Percentiles rank a stretch among this genome's conserved stretches.
Evolutionary conservation across 495 filamentous ascomycete genomes (phyloP).

Genomic region (Geopyxis carbonaria): DNA sequence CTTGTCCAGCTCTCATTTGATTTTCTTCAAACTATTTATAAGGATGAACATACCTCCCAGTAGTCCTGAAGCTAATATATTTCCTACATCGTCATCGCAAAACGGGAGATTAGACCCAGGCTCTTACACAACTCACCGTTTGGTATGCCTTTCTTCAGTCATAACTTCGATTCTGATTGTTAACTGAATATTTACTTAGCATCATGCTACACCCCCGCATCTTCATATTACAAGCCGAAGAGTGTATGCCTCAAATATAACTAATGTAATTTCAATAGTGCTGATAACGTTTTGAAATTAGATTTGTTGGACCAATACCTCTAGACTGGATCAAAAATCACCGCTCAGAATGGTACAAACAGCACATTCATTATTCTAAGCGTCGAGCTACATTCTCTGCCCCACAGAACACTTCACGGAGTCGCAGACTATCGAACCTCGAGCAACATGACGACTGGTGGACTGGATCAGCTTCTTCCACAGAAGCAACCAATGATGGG

Average conservation of each 20-base stretch:
- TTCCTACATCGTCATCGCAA: background rate
- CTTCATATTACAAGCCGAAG: slow-evolving; percentile 22
- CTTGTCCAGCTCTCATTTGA: no score
- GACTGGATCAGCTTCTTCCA: no score
- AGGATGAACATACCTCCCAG: no score
- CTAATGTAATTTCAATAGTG: no score
- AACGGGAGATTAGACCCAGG: slow-evolving; percentile 9
- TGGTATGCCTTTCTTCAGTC: slow-evolving; percentile 11
- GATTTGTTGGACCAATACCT: slow-evolving; percentile 24
- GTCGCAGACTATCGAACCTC: slow-evolving; percentile 1
- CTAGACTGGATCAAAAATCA: slow-evolving; percentile 22
- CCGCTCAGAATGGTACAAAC: slow-evolving; percentile 21
- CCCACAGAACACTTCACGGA: background rate
- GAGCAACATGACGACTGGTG: background rate
- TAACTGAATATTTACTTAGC: slow-evolving; percentile 6
- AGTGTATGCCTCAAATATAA: slow-evolving; percentile 8
- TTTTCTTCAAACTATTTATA: no score
- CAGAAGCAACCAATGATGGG: no score
- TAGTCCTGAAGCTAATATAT: no score
- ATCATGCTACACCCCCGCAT: slow-evolving; percentile 22
- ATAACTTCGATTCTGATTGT: background rate
- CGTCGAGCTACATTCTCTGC: slow-evolving; percentile 11
- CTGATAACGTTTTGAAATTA: no score
- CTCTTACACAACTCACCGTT: slow-evolving; percentile 23
- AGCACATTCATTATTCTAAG: slow-evolving; percentile 19